Conservation (phyloP, 176 grass and related monocot species). For the Carex pumila region DNA sequence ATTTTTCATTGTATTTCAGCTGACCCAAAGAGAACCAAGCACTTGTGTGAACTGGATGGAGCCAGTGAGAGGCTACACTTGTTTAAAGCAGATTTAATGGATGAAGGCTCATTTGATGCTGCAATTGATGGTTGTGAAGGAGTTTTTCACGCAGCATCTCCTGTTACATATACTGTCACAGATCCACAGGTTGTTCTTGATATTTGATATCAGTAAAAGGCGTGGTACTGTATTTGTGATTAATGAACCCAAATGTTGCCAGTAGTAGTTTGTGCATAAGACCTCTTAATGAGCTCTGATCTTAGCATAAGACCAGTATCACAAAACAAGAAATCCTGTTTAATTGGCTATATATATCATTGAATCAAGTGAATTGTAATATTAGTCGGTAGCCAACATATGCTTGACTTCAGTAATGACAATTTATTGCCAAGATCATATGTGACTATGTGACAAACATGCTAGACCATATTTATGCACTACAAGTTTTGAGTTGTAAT, state of each 20-base stretch:
- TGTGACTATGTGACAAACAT: neutral
- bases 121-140: constrained; percentile 42
- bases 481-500: neutral
- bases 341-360: neutral
- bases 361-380: neutral
- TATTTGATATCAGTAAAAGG: neutral
- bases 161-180: constrained; percentile 14
- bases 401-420: neutral
- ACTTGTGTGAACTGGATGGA: constrained; percentile 34
- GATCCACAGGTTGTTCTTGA: constrained; percentile 18
- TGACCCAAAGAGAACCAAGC: constrained; percentile 39
- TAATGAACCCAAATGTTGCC: neutral
- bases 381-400: neutral
- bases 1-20: constrained; percentile 20
- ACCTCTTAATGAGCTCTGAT: neutral
- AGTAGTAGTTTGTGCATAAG: neutral
- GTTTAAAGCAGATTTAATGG: constrained; percentile 56
- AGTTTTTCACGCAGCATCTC: constrained; percentile 57
- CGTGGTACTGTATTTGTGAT: neutral
- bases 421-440: neutral
- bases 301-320: neutral
- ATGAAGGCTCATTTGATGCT: constrained; percentile 26
- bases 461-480: neutral
- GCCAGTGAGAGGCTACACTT: constrained; percentile 47
- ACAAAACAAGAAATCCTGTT: too few relatives aligned